Evolutionary conservation across 2,329 filamentous ascomycete genomes (phyloP).

Genomic region (Seiridium unicorne): DNA sequence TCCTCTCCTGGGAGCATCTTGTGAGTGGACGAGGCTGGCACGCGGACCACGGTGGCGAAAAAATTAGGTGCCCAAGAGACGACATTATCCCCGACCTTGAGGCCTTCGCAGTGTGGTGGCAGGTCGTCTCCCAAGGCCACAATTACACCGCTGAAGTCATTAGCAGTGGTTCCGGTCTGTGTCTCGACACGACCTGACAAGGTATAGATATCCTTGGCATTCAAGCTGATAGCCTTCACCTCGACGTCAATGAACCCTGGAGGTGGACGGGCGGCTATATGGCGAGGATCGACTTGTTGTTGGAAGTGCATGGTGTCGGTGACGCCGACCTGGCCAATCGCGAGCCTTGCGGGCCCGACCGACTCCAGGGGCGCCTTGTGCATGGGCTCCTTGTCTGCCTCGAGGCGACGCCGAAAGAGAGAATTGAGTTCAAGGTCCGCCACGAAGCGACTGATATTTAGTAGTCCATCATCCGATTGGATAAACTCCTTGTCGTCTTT

Average conservation of each 20-base stretch:
- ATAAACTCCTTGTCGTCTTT: background rate
- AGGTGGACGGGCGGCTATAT: background rate
- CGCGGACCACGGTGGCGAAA: background rate
- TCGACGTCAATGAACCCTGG: slow-evolving; percentile 8
- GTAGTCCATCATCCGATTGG: background rate
- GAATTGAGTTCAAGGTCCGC: background rate
- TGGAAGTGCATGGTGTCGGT: slow-evolving; percentile 9
- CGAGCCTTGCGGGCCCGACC: background rate
- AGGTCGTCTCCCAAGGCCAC: background rate
- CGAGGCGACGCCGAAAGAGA: background rate
- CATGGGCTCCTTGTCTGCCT: background rate
- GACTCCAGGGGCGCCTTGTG: background rate
- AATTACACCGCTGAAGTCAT: slow-evolving; percentile 7
- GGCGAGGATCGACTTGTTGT: background rate
- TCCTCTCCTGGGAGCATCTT: slow-evolving; percentile 9
- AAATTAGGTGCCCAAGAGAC: slow-evolving; percentile 8
- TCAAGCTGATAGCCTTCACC: slow-evolving; percentile 14
- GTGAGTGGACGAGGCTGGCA: slow-evolving; percentile 5
- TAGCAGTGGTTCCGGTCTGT: background rate
- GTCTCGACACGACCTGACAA: slow-evolving; percentile 9
- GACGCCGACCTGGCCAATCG: background rate
- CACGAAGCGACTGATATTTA: background rate
- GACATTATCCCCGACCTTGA: slow-evolving; percentile 8
- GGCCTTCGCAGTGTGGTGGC: no score
- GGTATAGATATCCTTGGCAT: slow-evolving; percentile 16